These are phyloP conservation scores for Xylaria polymorpha DNA, from an alignment of 2,329 filamentous ascomycete genomes.

Conservation along the genomic window DNA sequence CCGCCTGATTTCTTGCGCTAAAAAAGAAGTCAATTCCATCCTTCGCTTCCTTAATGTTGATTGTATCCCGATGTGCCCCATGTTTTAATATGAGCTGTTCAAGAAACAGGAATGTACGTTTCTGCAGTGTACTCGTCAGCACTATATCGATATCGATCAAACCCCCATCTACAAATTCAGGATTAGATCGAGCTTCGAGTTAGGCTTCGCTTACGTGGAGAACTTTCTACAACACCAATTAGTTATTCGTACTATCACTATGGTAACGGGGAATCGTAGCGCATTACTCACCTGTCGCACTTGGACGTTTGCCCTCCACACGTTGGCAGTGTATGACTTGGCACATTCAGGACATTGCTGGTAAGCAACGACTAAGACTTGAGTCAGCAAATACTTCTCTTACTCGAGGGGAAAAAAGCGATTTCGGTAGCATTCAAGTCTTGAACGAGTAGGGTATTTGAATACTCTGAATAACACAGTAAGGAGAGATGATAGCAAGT, in stretches of 20 bases:
- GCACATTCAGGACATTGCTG: conserved; percentile 96
- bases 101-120: conserved; percentile 77
- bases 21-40: conserved; percentile 98
- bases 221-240: conserved; percentile 69
- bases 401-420: neutral
- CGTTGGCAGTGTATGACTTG: conserved; percentile 96
- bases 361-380: conserved; percentile 73
- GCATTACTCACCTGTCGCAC: conserved; percentile 73
- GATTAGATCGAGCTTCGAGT: neutral
- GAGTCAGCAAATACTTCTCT: conserved; percentile 7
- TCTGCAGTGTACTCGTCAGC: conserved; percentile 53
- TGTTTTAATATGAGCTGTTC: conserved; percentile 98
- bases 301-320: conserved; percentile 93
- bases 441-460: neutral
- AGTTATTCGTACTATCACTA: neutral
- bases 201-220: conserved; percentile 65
- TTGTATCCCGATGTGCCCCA: conserved; percentile 87
- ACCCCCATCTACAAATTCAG: neutral
- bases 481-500: neutral
- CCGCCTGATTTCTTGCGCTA: conserved; percentile 86
- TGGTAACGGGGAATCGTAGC: neutral
- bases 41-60: conserved; percentile 98
- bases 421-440: neutral
- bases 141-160: neutral
- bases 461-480: neutral